phyloP scores from a whole-genome alignment of 2,329 filamentous ascomycete species.

The Septoria petroselini region DNA sequence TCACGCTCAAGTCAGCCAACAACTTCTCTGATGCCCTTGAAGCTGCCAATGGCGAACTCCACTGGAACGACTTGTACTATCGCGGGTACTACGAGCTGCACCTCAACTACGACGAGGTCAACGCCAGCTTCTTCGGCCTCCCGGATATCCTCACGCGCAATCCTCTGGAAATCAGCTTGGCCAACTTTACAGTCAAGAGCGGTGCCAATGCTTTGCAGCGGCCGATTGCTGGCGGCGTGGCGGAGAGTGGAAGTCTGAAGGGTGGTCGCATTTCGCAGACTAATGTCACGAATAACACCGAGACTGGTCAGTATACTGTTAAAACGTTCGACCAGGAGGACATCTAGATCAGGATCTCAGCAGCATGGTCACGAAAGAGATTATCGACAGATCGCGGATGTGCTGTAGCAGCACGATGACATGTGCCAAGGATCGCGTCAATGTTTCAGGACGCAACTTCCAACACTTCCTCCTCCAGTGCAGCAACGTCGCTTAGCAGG shows the following conservation, averaged over 20 bases:
- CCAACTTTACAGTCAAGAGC: conserved; percentile 65
- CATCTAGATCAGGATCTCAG: conserved; percentile 15
- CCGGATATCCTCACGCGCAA: conserved; percentile 60
- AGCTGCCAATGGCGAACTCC: conserved; percentile 59
- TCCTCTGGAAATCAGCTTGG: conserved; percentile 62
- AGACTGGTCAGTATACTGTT: conserved; percentile 30
- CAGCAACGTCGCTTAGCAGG: conserved; percentile 9
- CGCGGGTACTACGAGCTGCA: conserved; percentile 68
- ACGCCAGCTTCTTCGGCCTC: conserved; percentile 64
- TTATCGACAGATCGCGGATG: neutral
- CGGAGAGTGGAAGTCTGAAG: conserved; percentile 58
- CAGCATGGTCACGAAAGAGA: too few relatives aligned
- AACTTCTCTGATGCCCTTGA: conserved; percentile 46
- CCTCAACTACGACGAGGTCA: conserved; percentile 55
- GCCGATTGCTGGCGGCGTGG: conserved; percentile 49
- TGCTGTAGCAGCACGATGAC: neutral
- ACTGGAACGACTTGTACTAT: conserved; percentile 73
- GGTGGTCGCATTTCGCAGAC: conserved; percentile 42
- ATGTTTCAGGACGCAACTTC: conserved; percentile 11
- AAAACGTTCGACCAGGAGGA: conserved; percentile 17
- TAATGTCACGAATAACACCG: conserved; percentile 39
- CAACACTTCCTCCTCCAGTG: conserved; percentile 3
- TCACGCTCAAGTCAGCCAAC: conserved; percentile 53
- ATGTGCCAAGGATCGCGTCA: neutral
- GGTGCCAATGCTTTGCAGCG: conserved; percentile 59